Evolutionary conservation across 768 basidiomycete genomes (phyloP).

Genomic region (Boletellus ananas): DNA sequence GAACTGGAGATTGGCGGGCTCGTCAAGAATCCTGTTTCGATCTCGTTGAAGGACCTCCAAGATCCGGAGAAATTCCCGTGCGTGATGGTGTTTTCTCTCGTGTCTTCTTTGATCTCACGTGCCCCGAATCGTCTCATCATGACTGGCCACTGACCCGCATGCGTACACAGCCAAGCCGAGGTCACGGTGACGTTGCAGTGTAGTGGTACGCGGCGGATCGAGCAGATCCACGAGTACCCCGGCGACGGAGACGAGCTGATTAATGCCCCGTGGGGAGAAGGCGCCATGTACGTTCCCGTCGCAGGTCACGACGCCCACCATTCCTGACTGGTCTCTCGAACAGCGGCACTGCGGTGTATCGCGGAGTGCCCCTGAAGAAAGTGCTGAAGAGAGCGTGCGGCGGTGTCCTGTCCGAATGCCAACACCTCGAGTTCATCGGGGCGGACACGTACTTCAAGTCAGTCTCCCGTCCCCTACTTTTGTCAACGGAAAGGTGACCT

Average conservation of each 20-base stretch:
- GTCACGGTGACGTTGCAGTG: slow-evolving; percentile 55
- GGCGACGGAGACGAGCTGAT: slow-evolving; percentile 54
- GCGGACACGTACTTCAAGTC: slow-evolving; percentile 58
- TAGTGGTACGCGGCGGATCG: slow-evolving; percentile 49
- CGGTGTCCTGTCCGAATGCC: slow-evolving; percentile 43
- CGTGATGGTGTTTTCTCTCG: slow-evolving; percentile 11
- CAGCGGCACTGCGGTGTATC: slow-evolving; percentile 50
- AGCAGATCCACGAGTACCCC: slow-evolving; percentile 50
- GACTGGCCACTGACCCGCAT: too few species aligned
- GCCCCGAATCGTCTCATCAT: background rate
- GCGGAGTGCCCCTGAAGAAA: slow-evolving; percentile 52
- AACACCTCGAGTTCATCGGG: slow-evolving; percentile 54
- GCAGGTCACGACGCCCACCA: background rate
- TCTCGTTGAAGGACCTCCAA: slow-evolving; percentile 46
- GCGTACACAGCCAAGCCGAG: slow-evolving; percentile 37
- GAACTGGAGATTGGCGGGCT: slow-evolving; percentile 52
- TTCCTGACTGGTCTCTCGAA: background rate
- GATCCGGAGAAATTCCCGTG: slow-evolving; percentile 47
- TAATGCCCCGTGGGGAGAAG: slow-evolving; percentile 51
- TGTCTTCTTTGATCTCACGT: too few species aligned
- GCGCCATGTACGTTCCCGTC: slow-evolving; percentile 40
- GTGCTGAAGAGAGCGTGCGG: slow-evolving; percentile 51
- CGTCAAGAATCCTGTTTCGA: slow-evolving; percentile 41
- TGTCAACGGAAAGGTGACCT: background rate
- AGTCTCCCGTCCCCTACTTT: background rate